phyloP scores from a whole-genome alignment of 176 grass and related monocot genomes.

The Elymus sibiricus region DNA sequence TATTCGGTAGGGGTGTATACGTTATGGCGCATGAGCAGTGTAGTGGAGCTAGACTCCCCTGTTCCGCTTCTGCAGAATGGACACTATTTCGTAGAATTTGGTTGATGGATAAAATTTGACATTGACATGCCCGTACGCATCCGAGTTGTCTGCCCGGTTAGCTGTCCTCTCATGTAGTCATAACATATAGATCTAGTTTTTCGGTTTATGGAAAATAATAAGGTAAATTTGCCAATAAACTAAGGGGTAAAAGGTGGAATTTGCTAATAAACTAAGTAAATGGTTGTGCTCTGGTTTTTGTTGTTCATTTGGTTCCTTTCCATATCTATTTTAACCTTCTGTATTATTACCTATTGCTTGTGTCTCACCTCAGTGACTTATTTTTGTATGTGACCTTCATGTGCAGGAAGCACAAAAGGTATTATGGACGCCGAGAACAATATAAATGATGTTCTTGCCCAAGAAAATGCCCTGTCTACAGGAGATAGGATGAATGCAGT shows the following conservation, averaged over 20 bases:
- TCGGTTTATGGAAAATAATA: not conserved
- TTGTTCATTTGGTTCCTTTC: not conserved
- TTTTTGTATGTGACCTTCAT: not conserved
- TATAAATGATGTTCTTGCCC: conserved; percentile 19
- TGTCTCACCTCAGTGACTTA: not conserved
- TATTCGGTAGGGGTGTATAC: too few relatives aligned
- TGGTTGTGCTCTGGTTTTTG: not conserved
- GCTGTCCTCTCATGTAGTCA: not conserved
- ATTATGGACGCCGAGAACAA: conserved; percentile 34
- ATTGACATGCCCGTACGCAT: not conserved
- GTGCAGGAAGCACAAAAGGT: conserved; percentile 12
- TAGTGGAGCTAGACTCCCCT: not conserved
- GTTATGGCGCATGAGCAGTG: too few relatives aligned
- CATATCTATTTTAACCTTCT: not conserved
- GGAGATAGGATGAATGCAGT: conserved; percentile 17
- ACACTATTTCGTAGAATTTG: not conserved
- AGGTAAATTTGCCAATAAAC: too few relatives aligned
- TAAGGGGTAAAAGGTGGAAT: not conserved
- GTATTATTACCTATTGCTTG: not conserved
- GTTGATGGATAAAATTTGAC: not conserved
- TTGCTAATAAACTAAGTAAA: not conserved
- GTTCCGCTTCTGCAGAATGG: not conserved
- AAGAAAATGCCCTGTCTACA: not conserved
- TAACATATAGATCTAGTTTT: not conserved
- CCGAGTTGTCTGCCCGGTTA: not conserved